Conservation (phyloP, 345 rosid genomes). For the Citrus maxima region DNA sequence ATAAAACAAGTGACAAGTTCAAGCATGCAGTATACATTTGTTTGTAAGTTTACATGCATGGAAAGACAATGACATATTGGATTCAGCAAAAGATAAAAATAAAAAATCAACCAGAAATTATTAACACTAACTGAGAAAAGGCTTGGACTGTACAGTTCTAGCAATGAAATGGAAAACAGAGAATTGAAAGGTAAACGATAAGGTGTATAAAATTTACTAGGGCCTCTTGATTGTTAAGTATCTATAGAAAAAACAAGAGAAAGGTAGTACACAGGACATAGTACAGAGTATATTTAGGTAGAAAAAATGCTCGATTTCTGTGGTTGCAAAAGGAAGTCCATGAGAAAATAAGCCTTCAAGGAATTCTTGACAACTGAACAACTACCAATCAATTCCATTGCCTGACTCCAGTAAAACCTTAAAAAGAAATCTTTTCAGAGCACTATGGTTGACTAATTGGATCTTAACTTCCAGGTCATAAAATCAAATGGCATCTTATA, state of each 20-base stretch:
- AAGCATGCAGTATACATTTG: background rate
- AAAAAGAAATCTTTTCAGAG: background rate
- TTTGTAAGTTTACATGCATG: background rate
- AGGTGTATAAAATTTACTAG: background rate
- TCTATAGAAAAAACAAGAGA: background rate
- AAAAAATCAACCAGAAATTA: background rate
- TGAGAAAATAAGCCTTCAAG: background rate
- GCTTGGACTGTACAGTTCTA: background rate
- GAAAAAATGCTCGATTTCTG: background rate
- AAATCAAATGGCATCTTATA: constrained; percentile 11
- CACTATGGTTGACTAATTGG: constrained; percentile 14
- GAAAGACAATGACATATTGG: background rate
- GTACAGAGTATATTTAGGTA: background rate
- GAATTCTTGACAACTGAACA: background rate
- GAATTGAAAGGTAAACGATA: background rate
- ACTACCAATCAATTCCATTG: constrained; percentile 1
- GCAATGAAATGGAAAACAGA: background rate
- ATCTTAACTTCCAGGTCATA: constrained; percentile 19
- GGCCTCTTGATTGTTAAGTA: background rate
- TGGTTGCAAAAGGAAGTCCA: background rate
- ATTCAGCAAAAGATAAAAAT: background rate
- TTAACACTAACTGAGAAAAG: background rate
- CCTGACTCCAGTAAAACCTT: constrained; percentile 11
- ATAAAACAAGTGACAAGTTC: constrained; percentile 18
- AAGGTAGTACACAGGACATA: background rate